phyloP scores from a whole-genome alignment of 2,329 filamentous ascomycete species.

The Pseudocercospora crystallina region DNA sequence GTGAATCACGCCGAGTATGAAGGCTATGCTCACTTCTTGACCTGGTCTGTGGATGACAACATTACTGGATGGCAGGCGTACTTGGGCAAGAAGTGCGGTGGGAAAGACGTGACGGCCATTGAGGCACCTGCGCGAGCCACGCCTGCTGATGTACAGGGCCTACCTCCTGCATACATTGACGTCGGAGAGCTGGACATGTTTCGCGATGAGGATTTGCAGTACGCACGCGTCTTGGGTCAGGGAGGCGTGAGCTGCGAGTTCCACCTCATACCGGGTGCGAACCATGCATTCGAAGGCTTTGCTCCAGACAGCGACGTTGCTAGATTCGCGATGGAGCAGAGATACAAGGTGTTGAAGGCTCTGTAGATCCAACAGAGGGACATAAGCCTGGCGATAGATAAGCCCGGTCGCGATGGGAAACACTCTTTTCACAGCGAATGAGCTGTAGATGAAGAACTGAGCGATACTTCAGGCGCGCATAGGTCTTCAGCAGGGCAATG shows the following conservation, averaged over 20 bases:
- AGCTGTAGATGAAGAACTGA: no score
- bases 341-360: slow-evolving; percentile 3
- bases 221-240: slow-evolving; percentile 42
- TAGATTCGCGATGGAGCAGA: slow-evolving; percentile 6
- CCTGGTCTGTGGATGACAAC: slow-evolving; percentile 43
- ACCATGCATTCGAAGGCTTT: slow-evolving; percentile 42
- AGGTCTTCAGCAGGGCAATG: no score
- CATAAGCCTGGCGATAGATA: no score
- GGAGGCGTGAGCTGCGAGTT: slow-evolving; percentile 45
- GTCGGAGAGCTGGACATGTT: slow-evolving; percentile 48
- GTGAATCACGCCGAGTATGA: slow-evolving; percentile 30
- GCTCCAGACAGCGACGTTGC: slow-evolving; percentile 17
- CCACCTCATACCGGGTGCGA: slow-evolving; percentile 46
- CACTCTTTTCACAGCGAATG: no score
- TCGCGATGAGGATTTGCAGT: slow-evolving; percentile 43
- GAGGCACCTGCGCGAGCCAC: slow-evolving; percentile 40
- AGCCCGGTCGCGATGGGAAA: no score
- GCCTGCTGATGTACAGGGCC: slow-evolving; percentile 34
- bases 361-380: background rate
- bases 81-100: slow-evolving; percentile 39
- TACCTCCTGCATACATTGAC: slow-evolving; percentile 49
- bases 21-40: slow-evolving; percentile 28
- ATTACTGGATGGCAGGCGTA: slow-evolving; percentile 44
- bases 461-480: no score
- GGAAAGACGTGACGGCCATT: slow-evolving; percentile 37